phyloP scores from a whole-genome alignment of 106 monocot genomes.

The Acorus calamus region DNA sequence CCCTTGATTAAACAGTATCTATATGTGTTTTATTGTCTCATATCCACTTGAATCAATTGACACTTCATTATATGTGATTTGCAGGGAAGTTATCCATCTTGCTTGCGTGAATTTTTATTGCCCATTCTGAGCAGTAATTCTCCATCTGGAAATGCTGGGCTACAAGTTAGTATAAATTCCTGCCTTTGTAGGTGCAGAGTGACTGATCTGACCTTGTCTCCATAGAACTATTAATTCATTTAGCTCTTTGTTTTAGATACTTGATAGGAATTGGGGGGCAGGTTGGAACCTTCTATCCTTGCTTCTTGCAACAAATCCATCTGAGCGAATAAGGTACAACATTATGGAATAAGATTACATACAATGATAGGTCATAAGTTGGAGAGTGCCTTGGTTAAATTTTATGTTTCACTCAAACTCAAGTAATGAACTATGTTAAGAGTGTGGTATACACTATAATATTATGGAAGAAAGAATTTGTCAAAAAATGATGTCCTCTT shows the following conservation, averaged over 20 bases:
- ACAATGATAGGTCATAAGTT: too few species aligned
- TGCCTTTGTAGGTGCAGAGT: background rate
- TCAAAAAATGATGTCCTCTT: too few species aligned
- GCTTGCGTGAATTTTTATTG: slow-evolving; percentile 84
- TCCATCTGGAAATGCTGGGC: slow-evolving; percentile 73
- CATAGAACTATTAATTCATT: background rate
- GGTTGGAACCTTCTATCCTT: slow-evolving; percentile 93
- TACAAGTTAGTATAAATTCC: slow-evolving; percentile 48
- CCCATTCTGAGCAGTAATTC: slow-evolving; percentile 58
- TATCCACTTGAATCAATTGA: too few species aligned
- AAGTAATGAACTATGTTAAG: too few species aligned
- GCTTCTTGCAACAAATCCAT: slow-evolving; percentile 75
- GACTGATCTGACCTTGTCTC: background rate
- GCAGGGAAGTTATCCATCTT: slow-evolving; percentile 84
- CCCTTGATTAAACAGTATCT: too few species aligned
- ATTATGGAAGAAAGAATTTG: too few species aligned
- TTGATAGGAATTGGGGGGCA: slow-evolving; percentile 95
- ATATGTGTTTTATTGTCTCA: too few species aligned
- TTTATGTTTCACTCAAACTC: too few species aligned
- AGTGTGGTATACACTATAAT: too few species aligned
- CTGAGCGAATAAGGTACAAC: slow-evolving; percentile 69
- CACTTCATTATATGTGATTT: background rate
- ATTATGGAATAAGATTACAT: too few species aligned
- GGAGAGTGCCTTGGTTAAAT: too few species aligned
- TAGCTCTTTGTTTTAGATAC: slow-evolving; percentile 43